Percentiles rank a stretch among this genome's conserved stretches.
These are phyloP conservation scores for Botrytis medusae DNA, from an alignment of 2,329 filamentous ascomycete species.

Conservation along the genomic window DNA sequence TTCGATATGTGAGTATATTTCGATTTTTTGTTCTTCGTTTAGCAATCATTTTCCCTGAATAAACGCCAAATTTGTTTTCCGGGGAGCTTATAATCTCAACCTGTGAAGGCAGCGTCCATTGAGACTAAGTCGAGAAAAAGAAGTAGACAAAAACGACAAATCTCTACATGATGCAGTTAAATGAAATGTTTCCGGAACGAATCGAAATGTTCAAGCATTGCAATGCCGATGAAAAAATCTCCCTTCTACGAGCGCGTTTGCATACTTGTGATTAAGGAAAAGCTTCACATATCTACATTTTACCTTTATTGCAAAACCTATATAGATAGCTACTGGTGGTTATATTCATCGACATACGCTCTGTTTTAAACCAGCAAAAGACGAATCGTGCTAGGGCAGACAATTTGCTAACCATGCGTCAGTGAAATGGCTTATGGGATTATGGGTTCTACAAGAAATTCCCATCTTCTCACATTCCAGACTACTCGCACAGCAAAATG, in stretches of 20 bases:
- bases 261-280: neutral
- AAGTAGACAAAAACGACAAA: too few relatives aligned
- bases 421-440: conserved; percentile 55
- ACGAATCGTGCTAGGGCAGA: neutral
- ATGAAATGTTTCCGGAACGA: neutral
- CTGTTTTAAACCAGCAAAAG: neutral
- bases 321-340: neutral
- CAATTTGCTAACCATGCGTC: conserved; percentile 16
- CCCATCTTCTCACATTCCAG: conserved; percentile 51
- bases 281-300: neutral
- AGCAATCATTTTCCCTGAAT: too few relatives aligned
- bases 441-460: conserved; percentile 47
- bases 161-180: neutral
- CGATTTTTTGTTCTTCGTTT: neutral
- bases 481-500: conserved; percentile 45
- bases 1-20: conserved; percentile 45
- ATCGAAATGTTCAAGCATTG: neutral
- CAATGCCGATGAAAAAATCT: neutral
- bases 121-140: too few relatives aligned
- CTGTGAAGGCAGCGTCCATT: neutral
- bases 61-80: neutral
- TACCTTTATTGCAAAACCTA: neutral
- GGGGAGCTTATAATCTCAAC: neutral
- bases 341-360: neutral
- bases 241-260: neutral